These are phyloP conservation scores for Salix koriyanagi DNA, from an alignment of 345 rosid species.

Conservation along the genomic window DNA sequence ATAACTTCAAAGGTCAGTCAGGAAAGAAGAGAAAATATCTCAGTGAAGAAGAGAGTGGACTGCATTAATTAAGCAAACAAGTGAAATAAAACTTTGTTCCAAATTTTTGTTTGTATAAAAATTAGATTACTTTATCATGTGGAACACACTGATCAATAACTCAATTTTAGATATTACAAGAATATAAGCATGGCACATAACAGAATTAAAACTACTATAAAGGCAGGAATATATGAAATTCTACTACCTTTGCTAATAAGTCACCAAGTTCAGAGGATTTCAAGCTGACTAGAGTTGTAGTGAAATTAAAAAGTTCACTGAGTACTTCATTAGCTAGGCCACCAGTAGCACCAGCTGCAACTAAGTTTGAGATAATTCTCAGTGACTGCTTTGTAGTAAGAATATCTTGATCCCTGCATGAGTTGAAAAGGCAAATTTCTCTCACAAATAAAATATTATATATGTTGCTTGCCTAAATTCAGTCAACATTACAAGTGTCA, in stretches of 20 bases:
- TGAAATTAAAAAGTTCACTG: slow-evolving; percentile 64
- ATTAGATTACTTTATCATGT: no score
- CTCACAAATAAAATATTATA: no score
- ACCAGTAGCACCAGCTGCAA: slow-evolving; percentile 65
- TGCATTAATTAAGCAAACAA: no score
- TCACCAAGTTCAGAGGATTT: slow-evolving; percentile 54
- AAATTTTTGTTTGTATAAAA: no score
- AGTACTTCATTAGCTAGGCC: slow-evolving; percentile 59
- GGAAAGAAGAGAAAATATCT: background rate
- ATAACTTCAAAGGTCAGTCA: background rate
- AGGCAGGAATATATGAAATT: slow-evolving; percentile 1
- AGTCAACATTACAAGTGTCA: no score
- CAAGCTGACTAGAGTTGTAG: slow-evolving; percentile 46
- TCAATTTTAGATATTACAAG: background rate
- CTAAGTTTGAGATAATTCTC: slow-evolving; percentile 76
- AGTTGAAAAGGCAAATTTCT: background rate
- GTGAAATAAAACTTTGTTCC: no score
- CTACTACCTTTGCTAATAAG: slow-evolving; percentile 66
- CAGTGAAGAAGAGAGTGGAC: background rate
- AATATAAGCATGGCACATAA: background rate
- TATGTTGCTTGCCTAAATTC: no score
- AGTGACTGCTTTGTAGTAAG: slow-evolving; percentile 66
- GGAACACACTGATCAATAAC: background rate
- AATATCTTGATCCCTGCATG: slow-evolving; percentile 67
- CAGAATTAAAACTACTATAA: slow-evolving; percentile 7